A percentile compares a stretch with the other conserved stretches of the same genome.
phyloP scores from a whole-genome alignment of 768 basidiomycete genomes.

The Termitomyces sp. region DNA sequence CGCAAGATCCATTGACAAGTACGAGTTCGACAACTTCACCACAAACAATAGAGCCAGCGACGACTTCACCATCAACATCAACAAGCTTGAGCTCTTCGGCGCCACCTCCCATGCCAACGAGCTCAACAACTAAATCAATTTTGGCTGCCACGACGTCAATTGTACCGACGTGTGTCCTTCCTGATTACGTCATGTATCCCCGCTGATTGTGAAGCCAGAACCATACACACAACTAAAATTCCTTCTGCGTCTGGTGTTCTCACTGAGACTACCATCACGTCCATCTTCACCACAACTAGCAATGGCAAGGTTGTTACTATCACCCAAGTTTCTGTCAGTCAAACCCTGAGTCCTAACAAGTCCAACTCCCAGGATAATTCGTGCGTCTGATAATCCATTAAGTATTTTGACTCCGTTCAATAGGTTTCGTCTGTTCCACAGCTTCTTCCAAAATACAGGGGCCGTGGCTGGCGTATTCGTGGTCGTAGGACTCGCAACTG shows the following conservation, averaged over 20 bases:
- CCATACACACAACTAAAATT: background rate
- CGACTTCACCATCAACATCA: conserved; percentile 11
- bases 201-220: conserved; percentile 1
- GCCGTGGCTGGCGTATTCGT: conserved; percentile 92
- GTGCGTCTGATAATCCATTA: conserved; percentile 32
- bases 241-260: background rate
- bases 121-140: conserved; percentile 12
- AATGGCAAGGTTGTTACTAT: conserved; percentile 52
- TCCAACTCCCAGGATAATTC: conserved; percentile 33
- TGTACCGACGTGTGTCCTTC: conserved; percentile 11
- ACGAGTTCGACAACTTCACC: conserved; percentile 8
- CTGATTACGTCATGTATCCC: conserved; percentile 12
- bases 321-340: conserved; percentile 64
- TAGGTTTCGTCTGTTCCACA: conserved; percentile 17
- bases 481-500: conserved; percentile 77
- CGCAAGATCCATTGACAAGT: conserved; percentile 3
- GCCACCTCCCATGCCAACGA: conserved; percentile 16
- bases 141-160: conserved; percentile 13
- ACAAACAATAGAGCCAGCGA: conserved; percentile 11
- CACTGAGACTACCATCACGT: conserved; percentile 41
- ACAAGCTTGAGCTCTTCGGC: conserved; percentile 16
- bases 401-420: conserved; percentile 4
- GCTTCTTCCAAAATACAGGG: conserved; percentile 85
- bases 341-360: conserved; percentile 55
- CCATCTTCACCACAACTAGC: conserved; percentile 44